Evolutionary conservation across 148 eudicot genomes (phyloP).

Genomic region (Spergularia marina): DNA sequence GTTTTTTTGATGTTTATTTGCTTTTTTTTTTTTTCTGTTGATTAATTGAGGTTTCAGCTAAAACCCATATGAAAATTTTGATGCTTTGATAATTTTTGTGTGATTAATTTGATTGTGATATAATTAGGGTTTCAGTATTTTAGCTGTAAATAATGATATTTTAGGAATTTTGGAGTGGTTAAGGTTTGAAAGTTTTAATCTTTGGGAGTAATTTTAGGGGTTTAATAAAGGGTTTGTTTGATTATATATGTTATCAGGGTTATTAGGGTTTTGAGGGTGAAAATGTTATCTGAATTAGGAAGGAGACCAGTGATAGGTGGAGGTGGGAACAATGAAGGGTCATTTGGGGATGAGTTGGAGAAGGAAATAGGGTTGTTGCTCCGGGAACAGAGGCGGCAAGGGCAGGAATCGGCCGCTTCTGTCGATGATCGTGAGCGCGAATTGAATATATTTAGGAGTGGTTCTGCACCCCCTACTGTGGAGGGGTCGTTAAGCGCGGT

Average conservation of each 20-base stretch:
- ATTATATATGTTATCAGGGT: conserved; percentile 32
- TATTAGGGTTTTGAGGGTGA: conserved; percentile 33
- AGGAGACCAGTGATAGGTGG: conserved; percentile 61
- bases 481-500: conserved; percentile 92
- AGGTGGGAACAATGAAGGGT: conserved; percentile 57
- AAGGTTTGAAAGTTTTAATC: conserved; percentile 17
- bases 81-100: conserved; percentile 19
- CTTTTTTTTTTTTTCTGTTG: background rate
- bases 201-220: conserved; percentile 1
- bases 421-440: conserved; percentile 72
- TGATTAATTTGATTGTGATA: background rate
- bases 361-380: conserved; percentile 71
- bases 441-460: conserved; percentile 81
- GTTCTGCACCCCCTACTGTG: conserved; percentile 97
- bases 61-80: conserved; percentile 22
- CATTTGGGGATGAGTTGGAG: conserved; percentile 84
- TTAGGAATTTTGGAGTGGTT: too few species aligned
- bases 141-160: conserved; percentile 24
- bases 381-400: conserved; percentile 61
- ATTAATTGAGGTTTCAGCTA: conserved; percentile 9
- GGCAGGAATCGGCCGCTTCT: conserved; percentile 9
- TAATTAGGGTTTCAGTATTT: background rate
- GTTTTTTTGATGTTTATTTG: background rate
- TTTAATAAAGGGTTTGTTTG: conserved; percentile 24
- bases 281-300: conserved; percentile 68